Evolutionary conservation across 202 grass and related monocot species (phyloP), one percentile per base, ranked within the genome.

Genomic region (Cymbopogon flexuosus): DNA sequence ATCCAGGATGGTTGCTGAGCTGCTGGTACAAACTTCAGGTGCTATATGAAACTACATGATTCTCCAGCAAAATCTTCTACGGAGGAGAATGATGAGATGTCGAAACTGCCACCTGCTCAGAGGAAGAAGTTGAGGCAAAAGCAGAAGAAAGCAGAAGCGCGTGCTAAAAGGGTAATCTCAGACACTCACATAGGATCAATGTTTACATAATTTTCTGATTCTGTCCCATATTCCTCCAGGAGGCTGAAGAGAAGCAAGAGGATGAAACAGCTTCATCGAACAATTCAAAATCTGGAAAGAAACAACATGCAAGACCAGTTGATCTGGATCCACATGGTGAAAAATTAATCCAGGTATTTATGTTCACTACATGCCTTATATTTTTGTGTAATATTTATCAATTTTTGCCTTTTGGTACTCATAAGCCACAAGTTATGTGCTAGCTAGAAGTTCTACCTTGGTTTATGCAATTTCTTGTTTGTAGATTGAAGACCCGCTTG

Each of bases 41-140:
- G 90, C 65, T 99, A 96, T 83, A 90, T 99, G 89, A 99, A 93
- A 88, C 86, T 99, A 81, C 89, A 93, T 68, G 96, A 99, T 87
- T 93, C 74, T 85, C 96, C 96, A 88, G 31, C 84, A 81, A 99
- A 99, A 87, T 90, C 89, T 52, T 73, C 89, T 29, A 72, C 47
- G 40, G 89, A 99, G 57, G 96, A 96, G 85, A 73, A 80, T 67
- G 96, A 96, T 70, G 92, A 99, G 70, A 86, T 99, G 70, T 91
- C 93, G 87, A 96, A 93, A 75, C 76, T 99, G 64, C 90, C 90
- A 72, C 87, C 96, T 82, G 92, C 93, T 60, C 93, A 99, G 61
- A 93, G 93, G 85, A 99, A 99, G 81, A 99, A 99, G 78, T 84
- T 99, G 87, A 96, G 90, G 45, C 96, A 96, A 88, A 99, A 99